A percentile compares a stretch with the other conserved stretches of the same genome.
These are phyloP conservation scores for Cydonia oblonga DNA, from an alignment of 331 rosid species.

Conservation along the genomic window DNA sequence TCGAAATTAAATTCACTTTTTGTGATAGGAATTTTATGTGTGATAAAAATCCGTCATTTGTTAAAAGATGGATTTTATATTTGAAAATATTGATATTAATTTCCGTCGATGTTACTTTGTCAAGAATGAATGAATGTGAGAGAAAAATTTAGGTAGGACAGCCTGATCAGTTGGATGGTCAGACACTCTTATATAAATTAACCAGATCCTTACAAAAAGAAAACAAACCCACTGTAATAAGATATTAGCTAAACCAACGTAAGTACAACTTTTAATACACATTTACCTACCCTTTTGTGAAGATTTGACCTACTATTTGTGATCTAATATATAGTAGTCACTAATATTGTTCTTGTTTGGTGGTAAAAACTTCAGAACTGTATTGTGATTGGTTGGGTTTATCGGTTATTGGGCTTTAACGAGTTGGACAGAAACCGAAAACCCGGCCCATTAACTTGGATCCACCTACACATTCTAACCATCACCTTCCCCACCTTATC, in stretches of 20 bases:
- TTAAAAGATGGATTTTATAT: too few relatives aligned
- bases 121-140: too few relatives aligned
- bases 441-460: not conserved
- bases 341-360: not conserved
- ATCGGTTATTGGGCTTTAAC: not conserved
- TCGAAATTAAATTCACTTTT: too few relatives aligned
- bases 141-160: too few relatives aligned
- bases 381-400: not conserved
- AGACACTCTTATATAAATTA: too few relatives aligned
- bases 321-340: not conserved
- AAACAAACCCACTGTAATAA: too few relatives aligned
- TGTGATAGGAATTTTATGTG: not conserved
- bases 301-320: not conserved
- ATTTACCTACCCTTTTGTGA: not conserved
- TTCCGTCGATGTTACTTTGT: too few relatives aligned
- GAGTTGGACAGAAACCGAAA: not conserved
- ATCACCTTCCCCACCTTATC: conserved; percentile 40
- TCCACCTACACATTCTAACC: not conserved
- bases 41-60: fast-evolving
- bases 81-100: too few relatives aligned
- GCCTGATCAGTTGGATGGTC: too few relatives aligned
- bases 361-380: not conserved
- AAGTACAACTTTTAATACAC: not conserved
- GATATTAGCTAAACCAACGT: not conserved
- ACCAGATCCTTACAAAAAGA: too few relatives aligned